Base-by-base conservation (phyloP, 352 stramenopile species). In the Pythium utonaiense region DNA sequence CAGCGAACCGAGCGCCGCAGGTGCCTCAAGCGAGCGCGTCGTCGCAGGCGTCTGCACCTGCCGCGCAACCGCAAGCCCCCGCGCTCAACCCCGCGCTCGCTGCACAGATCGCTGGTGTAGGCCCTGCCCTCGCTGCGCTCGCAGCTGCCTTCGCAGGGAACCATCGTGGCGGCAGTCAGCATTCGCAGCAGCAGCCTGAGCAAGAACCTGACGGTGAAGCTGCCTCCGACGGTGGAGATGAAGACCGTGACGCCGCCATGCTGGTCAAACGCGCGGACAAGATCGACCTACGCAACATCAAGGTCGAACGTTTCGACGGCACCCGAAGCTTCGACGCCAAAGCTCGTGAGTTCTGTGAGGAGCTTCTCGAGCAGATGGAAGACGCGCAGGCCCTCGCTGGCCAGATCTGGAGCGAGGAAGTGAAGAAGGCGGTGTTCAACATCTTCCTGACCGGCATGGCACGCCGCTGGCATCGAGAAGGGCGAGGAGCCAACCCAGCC, bases 211-310 rank as follows among this genome's bases (percentile, higher is more conserved):
- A 49, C 14, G n/a, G n/a, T n/a, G n/a, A n/a, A n/a, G n/a, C 28
- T 9, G 28, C 28, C 28, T 33, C 5, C 28, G 28, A 33, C 5
- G 28, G 9, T 9, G 28, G 28, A 10, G 28, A 5, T 33, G 28
- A 33, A 5, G 28, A 33, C 28, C 28, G 28, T 9, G 28, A 33
- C 5, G 9, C 5, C 28, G 28, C 5, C 5, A 33, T 10, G 28
- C 5, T 10, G 28, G 28, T 10, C 5, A 33, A 33, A 9, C 5
- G 28, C 28, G 9, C 9, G n/a, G n/a, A n/a, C 28, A 49, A 36
- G n/a, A 25, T 59, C 25, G 38, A 59, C 25, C 25, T 59, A n/a
- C 38, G 16, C 3, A 59, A 59, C 27, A 50, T 59, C 27, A 59
- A 50, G 53, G 14, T 51, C 25, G 25, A 17, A 3, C 52, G 21